Evolutionary conservation across 2,329 filamentous ascomycete species (phyloP), one percentile per base, ranked within the genome.

Genomic region (Atkinsonella hypoxylon): DNA sequence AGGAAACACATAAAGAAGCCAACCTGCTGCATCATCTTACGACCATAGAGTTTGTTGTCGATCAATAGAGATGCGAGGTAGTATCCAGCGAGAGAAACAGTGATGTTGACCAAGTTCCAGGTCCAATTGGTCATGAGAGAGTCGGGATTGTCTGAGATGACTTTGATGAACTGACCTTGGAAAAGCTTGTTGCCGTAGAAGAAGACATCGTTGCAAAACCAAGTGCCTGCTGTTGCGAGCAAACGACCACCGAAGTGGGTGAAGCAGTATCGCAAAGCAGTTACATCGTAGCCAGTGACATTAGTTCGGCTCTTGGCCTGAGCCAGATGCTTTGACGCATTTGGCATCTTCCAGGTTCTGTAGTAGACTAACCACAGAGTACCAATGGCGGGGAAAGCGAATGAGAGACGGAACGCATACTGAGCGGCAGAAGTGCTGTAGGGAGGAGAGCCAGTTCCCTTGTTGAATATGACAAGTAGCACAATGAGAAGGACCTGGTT

Each of bases 101-200:
- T 83, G 51, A 94, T 83, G 71, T 97, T 97, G 75, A 89, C 77
- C 64, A 97, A 69, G 71, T 93, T 95, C 84, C 89, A 97, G 45
- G 88, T 75, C 91, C 91, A 97, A 54, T 78, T 83, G 34, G 83
- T 83, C 80, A 95, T 86, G 65, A 96, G 79, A 8, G 86, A 89
- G 36, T 74, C 70, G 56, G 81, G 78, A 57, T 77, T 70, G 49
- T 81, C 76, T 50, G 83, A 86, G 58, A 96, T 83, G 63, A 93
- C 85, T 32, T 73, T 74, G 70, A 96, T 95, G 71, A 96, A 96
- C 64, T 91, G 80, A 55, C 79, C 80, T 71, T 95, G 90, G 79
- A 96, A 96, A 49, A 96, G 83, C 78, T 95, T 96, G 83, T 95
- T 96, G 60, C 91, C 91, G 73, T 97, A 97, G 76, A 97, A 97